Percentiles rank a stretch among this genome's conserved stretches.
Evolutionary conservation across 306 rosid genomes (phyloP).

Genomic region (Leucaena leucocephala): DNA sequence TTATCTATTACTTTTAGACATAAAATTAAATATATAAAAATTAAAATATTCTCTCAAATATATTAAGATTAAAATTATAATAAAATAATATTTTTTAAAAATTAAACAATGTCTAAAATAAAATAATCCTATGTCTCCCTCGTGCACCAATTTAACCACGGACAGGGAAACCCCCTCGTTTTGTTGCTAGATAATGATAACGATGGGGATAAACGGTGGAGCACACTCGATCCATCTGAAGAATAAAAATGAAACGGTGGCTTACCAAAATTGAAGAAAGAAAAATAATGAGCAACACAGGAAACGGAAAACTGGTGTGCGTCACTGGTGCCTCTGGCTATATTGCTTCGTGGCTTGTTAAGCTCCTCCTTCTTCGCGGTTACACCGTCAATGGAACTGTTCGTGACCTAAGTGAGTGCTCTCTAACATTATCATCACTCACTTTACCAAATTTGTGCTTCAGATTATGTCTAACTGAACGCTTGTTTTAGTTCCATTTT

Average conservation of each 20-base stretch:
- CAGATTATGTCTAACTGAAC: background rate
- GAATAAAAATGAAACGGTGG: background rate
- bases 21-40: too few species aligned
- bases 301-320: conserved; percentile 47
- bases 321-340: conserved; percentile 63
- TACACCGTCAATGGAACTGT: conserved; percentile 56
- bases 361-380: conserved; percentile 53
- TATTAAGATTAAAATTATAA: too few species aligned
- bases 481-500: background rate
- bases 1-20: too few species aligned
- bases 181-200: conserved; percentile 5
- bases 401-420: conserved; percentile 44
- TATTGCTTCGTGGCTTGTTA: conserved; percentile 61
- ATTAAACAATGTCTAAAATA: too few species aligned
- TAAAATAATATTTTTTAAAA: too few species aligned
- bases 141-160: too few species aligned
- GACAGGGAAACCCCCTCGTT: too few species aligned
- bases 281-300: conserved; percentile 36
- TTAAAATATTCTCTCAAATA: too few species aligned
- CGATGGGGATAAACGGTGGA: background rate
- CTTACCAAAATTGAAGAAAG: background rate
- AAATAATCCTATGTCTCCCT: too few species aligned
- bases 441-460: background rate
- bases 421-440: background rate
- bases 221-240: background rate